Conservation (phyloP, 148 eudicot species). For the Fallopia convolvulus region DNA sequence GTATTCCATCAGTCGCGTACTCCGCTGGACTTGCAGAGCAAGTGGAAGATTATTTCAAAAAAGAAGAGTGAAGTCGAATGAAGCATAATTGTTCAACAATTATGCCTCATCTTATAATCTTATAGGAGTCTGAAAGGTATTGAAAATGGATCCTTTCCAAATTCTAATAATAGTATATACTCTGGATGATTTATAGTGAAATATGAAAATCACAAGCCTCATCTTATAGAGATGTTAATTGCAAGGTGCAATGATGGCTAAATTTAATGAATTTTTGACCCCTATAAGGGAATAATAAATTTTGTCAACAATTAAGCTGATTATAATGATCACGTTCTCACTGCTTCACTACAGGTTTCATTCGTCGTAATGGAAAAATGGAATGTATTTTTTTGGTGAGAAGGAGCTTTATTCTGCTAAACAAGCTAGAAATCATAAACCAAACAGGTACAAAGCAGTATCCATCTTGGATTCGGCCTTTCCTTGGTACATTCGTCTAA, state of each 20-base stretch:
- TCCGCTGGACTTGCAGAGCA: constrained; percentile 61
- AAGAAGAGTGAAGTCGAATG: not conserved
- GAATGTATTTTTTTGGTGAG: too few species aligned
- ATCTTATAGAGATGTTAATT: not conserved
- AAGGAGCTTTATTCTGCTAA: not conserved
- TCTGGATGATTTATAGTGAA: too few species aligned
- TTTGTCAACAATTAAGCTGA: not conserved
- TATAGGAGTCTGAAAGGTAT: not conserved
- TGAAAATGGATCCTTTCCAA: too few species aligned
- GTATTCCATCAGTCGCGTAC: constrained; percentile 55
- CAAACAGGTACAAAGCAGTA: too few species aligned
- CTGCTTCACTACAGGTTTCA: not conserved
- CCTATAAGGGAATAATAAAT: not conserved
- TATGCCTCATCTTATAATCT: too few species aligned
- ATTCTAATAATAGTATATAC: not conserved
- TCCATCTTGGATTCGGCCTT: too few species aligned
- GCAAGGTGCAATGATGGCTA: not conserved
- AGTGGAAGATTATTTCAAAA: constrained; percentile 41
- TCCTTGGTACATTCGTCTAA: too few species aligned
- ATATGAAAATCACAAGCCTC: too few species aligned
- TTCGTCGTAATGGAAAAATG: not conserved
- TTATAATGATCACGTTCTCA: not conserved
- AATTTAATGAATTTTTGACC: not conserved
- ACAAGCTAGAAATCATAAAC: too few species aligned
- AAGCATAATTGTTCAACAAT: too few species aligned